Conservation (phyloP, 2,329 filamentous ascomycete species). For the Venturia effusa region DNA sequence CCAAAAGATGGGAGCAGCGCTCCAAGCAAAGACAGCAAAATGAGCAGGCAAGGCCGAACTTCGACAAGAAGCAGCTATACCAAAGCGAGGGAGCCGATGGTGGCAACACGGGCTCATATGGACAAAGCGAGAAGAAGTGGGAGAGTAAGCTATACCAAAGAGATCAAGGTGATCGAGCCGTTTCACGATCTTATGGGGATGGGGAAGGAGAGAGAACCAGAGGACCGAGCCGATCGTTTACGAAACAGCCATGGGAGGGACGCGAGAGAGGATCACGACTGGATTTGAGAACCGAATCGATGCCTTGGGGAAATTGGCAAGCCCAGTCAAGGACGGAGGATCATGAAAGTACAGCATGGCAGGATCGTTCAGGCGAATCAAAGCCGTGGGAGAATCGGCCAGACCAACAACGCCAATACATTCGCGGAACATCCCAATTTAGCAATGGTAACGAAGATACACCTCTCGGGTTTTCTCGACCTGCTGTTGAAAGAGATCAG, state of each 20-base stretch:
- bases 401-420: not conserved
- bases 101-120: not conserved
- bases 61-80: not conserved
- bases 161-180: not conserved
- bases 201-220: not conserved
- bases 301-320: not conserved
- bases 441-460: not conserved
- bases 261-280: not conserved
- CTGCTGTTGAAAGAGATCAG: not conserved
- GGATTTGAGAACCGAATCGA: not conserved
- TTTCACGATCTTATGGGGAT: not conserved
- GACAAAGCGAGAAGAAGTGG: not conserved
- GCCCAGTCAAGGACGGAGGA: not conserved
- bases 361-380: not conserved
- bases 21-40: not conserved
- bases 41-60: not conserved
- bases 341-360: not conserved
- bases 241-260: not conserved
- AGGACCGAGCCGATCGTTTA: conserved; percentile 3
- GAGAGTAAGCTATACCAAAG: not conserved
- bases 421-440: not conserved
- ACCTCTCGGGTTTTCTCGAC: not conserved
- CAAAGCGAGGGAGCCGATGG: not conserved
- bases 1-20: not conserved
- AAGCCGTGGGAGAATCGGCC: not conserved